Conservation (phyloP, 768 basidiomycete genomes). For the Clitopilus hobsonii region DNA sequence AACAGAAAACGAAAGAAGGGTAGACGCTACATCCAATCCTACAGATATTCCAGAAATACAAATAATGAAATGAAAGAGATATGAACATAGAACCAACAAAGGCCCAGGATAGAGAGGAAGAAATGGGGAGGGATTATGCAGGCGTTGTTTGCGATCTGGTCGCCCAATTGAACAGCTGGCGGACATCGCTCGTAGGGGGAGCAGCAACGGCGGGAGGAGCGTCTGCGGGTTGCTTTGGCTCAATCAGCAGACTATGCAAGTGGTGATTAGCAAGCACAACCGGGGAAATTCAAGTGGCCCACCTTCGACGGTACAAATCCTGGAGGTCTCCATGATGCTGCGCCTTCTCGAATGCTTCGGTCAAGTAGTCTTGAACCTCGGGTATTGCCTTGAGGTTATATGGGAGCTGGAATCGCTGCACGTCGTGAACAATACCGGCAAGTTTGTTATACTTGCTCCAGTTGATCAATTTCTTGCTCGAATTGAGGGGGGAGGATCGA, state of each 20-base stretch:
- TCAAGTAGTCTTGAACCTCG: conserved; percentile 81
- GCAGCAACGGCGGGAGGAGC: conserved; percentile 63
- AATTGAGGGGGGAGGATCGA: conserved; percentile 71
- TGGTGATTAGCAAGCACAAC: conserved; percentile 5
- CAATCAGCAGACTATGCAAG: conserved; percentile 63
- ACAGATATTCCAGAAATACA: background rate
- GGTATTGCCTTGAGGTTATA: conserved; percentile 87
- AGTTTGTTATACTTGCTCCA: conserved; percentile 96
- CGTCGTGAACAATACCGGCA: conserved; percentile 82
- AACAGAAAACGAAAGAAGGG: conserved; percentile 14
- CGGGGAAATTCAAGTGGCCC: conserved; percentile 15
- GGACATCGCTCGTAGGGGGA: conserved; percentile 61
- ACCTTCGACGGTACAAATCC: conserved; percentile 85
- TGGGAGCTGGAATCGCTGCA: conserved; percentile 87
- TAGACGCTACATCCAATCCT: conserved; percentile 11
- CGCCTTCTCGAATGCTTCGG: conserved; percentile 68
- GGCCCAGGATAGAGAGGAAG: conserved; percentile 39
- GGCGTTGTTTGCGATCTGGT: conserved; percentile 48
- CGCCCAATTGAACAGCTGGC: conserved; percentile 78
- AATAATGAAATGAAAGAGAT: background rate
- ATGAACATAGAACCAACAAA: conserved; percentile 2
- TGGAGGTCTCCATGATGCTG: conserved; percentile 78
- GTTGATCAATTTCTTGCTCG: conserved; percentile 82
- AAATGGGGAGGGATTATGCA: conserved; percentile 27
- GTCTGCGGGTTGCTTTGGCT: conserved; percentile 79